Percentiles rank a stretch among this genome's conserved stretches.
Evolutionary conservation across 208 protist genomes (phyloP).

Genomic region (Leishmania gerbilli): DNA sequence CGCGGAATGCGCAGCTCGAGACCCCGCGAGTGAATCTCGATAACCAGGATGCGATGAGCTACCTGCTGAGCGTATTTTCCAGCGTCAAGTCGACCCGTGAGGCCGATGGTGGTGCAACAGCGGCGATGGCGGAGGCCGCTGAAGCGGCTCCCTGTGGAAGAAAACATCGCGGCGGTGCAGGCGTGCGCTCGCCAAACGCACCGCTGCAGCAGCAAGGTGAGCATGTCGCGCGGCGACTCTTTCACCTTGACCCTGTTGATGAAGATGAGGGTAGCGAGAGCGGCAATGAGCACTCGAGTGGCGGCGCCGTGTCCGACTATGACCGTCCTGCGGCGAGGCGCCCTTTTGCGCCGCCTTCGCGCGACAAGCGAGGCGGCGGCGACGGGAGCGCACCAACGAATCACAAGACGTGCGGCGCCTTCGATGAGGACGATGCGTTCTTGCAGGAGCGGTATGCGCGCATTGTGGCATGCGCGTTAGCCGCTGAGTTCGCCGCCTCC

Average conservation of each 20-base stretch:
- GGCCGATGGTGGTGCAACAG: not conserved
- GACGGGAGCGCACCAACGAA: not conserved
- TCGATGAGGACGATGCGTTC: not conserved
- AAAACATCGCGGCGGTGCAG: not conserved
- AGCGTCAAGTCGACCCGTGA: not conserved
- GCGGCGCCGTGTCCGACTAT: not conserved
- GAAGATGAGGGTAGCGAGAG: not conserved
- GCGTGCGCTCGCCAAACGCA: not conserved
- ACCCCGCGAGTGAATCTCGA: conserved; percentile 4
- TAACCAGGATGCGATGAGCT: conserved; percentile 32
- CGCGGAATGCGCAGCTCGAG: not conserved
- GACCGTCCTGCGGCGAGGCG: not conserved
- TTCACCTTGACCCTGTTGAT: not conserved
- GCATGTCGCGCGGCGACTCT: conserved; percentile 6
- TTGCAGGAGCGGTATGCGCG: conserved; percentile 18
- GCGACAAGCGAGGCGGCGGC: not conserved
- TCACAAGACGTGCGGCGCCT: not conserved
- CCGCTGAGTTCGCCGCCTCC: not conserved
- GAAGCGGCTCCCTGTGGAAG: not conserved
- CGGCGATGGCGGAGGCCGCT: not conserved
- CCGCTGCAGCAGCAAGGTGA: not conserved
- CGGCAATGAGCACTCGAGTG: not conserved
- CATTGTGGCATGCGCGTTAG: conserved; percentile 20
- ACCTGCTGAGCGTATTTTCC: conserved; percentile 37
- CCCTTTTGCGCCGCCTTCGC: not conserved